Conservation (phyloP, 2,329 filamentous ascomycete species). For the Macroventuria anomochaeta region DNA sequence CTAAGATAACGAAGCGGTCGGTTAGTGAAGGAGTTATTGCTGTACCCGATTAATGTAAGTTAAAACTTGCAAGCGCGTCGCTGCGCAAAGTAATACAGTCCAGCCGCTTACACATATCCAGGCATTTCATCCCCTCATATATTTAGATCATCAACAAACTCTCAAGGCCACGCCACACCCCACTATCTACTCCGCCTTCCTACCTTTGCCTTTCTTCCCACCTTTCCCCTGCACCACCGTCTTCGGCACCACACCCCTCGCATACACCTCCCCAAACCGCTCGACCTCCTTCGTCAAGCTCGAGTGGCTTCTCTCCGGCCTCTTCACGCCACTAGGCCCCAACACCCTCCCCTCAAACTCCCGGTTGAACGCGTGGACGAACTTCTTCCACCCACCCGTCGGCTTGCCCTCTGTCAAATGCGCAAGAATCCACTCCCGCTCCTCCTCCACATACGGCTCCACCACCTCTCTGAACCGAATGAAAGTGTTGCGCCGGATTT, state of each 20-base stretch:
- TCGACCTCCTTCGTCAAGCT: slow-evolving; percentile 40
- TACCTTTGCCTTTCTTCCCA: not conserved
- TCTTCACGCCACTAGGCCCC: slow-evolving; percentile 1
- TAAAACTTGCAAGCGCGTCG: not conserved
- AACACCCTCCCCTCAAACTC: slow-evolving; percentile 28
- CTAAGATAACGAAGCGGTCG: no score
- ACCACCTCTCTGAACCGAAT: slow-evolving; percentile 36
- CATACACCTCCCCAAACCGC: slow-evolving; percentile 34
- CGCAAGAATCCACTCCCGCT: slow-evolving; percentile 34
- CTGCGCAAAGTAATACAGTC: not conserved
- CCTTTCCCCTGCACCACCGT: not conserved
- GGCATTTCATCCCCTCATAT: not conserved
- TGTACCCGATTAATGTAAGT: no score
- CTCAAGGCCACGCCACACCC: no score
- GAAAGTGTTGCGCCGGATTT: slow-evolving; percentile 39
- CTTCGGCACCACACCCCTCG: slow-evolving; percentile 27
- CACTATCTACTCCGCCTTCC: not conserved
- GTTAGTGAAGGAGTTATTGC: no score
- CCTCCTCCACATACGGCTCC: slow-evolving; percentile 26
- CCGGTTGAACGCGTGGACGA: slow-evolving; percentile 35
- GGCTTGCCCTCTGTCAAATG: slow-evolving; percentile 32
- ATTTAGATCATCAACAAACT: not conserved
- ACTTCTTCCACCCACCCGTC: slow-evolving; percentile 29
- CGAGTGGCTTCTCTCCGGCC: slow-evolving; percentile 29
- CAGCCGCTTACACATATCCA: not conserved